Conservation (phyloP, 164 flowering plant genomes). For the Berberis thunbergii region DNA sequence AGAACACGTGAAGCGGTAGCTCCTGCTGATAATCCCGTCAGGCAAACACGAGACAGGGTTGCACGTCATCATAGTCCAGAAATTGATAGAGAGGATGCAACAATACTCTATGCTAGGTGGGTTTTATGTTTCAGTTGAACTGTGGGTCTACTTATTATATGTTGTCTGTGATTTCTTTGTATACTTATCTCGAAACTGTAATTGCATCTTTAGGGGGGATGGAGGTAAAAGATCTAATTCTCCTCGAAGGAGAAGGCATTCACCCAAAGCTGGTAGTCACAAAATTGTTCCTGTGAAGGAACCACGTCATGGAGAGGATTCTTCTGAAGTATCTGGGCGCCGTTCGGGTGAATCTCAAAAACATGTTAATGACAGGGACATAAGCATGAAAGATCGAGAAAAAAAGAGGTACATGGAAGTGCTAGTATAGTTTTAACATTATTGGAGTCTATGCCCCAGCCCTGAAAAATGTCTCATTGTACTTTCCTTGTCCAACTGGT, state of each 20-base stretch:
- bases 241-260: constrained; percentile 15
- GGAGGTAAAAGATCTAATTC: constrained; percentile 16
- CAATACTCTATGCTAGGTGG: constrained; percentile 25
- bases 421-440: not conserved
- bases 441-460: not conserved
- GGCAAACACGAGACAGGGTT: constrained; percentile 19
- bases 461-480: not conserved
- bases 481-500: not conserved
- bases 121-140: not conserved
- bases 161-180: too few species aligned
- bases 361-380: constrained; percentile 13
- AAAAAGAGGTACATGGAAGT: constrained; percentile 23
- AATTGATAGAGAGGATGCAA: constrained; percentile 21
- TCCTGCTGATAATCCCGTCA: constrained; percentile 21
- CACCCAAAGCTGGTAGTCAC: constrained; percentile 15
- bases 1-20: constrained; percentile 16
- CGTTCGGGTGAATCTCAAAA: constrained; percentile 13
- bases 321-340: constrained; percentile 17
- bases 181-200: not conserved
- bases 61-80: constrained; percentile 22
- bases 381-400: constrained; percentile 27
- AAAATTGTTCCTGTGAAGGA: constrained; percentile 17
- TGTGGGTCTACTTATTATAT: not conserved
- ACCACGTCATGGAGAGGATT: constrained; percentile 10
- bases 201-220: constrained; percentile 20